These are phyloP conservation scores for Plantago lanceolata DNA, from an alignment of 305 asterid species.

Conservation along the genomic window DNA sequence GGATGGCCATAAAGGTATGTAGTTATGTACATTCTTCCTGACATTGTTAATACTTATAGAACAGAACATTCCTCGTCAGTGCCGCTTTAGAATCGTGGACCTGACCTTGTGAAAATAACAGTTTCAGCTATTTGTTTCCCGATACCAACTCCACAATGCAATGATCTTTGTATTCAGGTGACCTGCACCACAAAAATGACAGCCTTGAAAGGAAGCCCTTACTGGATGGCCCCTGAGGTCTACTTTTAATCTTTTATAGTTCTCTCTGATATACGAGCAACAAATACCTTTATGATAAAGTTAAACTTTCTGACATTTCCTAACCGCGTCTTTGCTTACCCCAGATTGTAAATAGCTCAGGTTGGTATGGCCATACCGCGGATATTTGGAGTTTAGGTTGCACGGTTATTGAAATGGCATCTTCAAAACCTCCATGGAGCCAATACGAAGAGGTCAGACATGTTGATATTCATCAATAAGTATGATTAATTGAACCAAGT, in stretches of 20 bases:
- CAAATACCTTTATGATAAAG: background rate
- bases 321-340: slow-evolving; percentile 18
- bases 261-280: slow-evolving; percentile 1
- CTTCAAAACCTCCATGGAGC: slow-evolving; percentile 93
- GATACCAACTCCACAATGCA: background rate
- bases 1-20: slow-evolving; percentile 96
- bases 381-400: slow-evolving; percentile 99
- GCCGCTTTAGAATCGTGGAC: slow-evolving; percentile 6
- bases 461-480: slow-evolving; percentile 10
- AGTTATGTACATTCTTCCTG: slow-evolving; percentile 42
- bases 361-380: slow-evolving; percentile 77
- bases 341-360: slow-evolving; percentile 86
- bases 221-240: slow-evolving; percentile 99
- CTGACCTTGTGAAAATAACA: background rate
- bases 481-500: slow-evolving; percentile 2
- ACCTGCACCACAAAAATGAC: slow-evolving; percentile 57
- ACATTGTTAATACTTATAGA: slow-evolving; percentile 3
- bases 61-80: slow-evolving; percentile 1
- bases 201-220: slow-evolving; percentile 97
- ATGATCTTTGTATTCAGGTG: slow-evolving; percentile 44
- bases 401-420: slow-evolving; percentile 93
- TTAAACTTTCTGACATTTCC: background rate
- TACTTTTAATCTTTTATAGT: slow-evolving; percentile 2
- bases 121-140: background rate
- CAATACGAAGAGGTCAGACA: slow-evolving; percentile 86